Evolutionary conservation across 805 yeast species (phyloP).

Genomic region (Torulaspora maleeae): DNA sequence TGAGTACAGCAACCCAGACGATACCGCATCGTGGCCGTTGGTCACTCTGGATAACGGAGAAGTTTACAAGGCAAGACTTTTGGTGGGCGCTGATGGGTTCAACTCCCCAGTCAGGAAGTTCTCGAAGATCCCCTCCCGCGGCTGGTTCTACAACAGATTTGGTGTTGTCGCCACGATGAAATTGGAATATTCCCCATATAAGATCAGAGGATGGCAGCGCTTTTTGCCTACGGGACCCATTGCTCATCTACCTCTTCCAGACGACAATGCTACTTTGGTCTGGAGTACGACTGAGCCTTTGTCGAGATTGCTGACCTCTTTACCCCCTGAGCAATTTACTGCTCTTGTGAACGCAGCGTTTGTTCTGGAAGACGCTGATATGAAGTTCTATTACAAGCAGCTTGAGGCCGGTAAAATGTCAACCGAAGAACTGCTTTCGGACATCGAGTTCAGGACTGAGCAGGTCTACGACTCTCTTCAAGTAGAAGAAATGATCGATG

Average conservation of each 20-base stretch:
- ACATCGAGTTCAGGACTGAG: slow-evolving; percentile 64
- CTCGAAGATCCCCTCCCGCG: slow-evolving; percentile 78
- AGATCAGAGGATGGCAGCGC: slow-evolving; percentile 85
- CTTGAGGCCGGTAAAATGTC: slow-evolving; percentile 36
- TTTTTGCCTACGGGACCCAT: slow-evolving; percentile 89
- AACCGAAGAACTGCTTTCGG: slow-evolving; percentile 51
- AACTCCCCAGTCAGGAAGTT: slow-evolving; percentile 86
- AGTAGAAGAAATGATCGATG: slow-evolving; percentile 47
- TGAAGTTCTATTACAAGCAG: slow-evolving; percentile 58
- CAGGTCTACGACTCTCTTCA: slow-evolving; percentile 27
- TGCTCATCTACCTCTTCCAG: slow-evolving; percentile 86
- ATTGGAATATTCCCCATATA: slow-evolving; percentile 64
- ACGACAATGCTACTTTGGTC: slow-evolving; percentile 81
- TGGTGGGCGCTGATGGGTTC: slow-evolving; percentile 94
- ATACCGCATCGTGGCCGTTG: slow-evolving; percentile 64
- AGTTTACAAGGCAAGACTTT: slow-evolving; percentile 58
- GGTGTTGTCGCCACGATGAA: slow-evolving; percentile 92
- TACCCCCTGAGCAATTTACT: slow-evolving; percentile 59
- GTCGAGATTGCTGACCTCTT: slow-evolving; percentile 55
- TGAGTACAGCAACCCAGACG: slow-evolving; percentile 32
- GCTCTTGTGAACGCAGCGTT: slow-evolving; percentile 80
- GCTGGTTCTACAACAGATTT: slow-evolving; percentile 84
- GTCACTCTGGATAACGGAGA: slow-evolving; percentile 66
- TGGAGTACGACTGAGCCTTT: slow-evolving; percentile 85
- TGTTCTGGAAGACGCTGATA: slow-evolving; percentile 70